A percentile compares a stretch with the other conserved stretches of the same genome.
Evolutionary conservation across 257 asterid genomes (phyloP).

Genomic region (Plantago ovata): DNA sequence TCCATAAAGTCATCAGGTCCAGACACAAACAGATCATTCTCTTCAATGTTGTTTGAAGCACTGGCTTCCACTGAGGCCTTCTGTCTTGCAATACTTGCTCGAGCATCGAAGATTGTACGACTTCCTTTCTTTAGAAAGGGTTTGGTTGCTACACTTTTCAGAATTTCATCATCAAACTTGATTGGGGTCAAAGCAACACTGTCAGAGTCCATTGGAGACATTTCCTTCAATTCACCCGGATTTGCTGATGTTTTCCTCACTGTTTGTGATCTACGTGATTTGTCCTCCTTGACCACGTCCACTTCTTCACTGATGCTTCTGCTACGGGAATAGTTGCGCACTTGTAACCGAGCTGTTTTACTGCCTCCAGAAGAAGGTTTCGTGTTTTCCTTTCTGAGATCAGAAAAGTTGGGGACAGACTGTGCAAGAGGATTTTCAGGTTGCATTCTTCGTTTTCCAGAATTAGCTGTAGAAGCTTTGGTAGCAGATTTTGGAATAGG

Average conservation of each 20-base stretch:
- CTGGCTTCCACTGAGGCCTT: conserved; percentile 39
- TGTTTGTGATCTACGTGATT: conserved; percentile 54
- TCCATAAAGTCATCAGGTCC: conserved; percentile 45
- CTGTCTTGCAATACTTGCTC: conserved; percentile 40
- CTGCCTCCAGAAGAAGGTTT: conserved; percentile 45
- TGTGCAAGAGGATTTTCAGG: conserved; percentile 81
- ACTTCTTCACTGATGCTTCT: conserved; percentile 58
- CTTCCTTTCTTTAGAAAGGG: conserved; percentile 62
- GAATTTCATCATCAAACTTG: conserved; percentile 44
- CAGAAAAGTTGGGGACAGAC: conserved; percentile 90
- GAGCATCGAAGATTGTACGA: conserved; percentile 46
- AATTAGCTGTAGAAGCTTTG: conserved; percentile 42
- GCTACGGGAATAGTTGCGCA: conserved; percentile 58
- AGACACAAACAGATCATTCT: conserved; percentile 45
- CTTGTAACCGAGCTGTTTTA: conserved; percentile 55
- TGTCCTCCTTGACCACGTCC: conserved; percentile 58
- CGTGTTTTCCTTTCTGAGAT: conserved; percentile 73
- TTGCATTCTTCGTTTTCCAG: conserved; percentile 63
- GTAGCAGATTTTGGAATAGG: conserved; percentile 52
- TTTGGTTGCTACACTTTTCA: conserved; percentile 42
- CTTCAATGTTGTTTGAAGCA: conserved; percentile 36
- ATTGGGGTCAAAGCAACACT: conserved; percentile 47
- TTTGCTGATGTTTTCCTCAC: conserved; percentile 54
- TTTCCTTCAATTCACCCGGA: conserved; percentile 44
- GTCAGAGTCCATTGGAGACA: conserved; percentile 43